Evolutionary conservation across 2,329 filamentous ascomycete species (phyloP).

Genomic region (Paecilomyces niveus): DNA sequence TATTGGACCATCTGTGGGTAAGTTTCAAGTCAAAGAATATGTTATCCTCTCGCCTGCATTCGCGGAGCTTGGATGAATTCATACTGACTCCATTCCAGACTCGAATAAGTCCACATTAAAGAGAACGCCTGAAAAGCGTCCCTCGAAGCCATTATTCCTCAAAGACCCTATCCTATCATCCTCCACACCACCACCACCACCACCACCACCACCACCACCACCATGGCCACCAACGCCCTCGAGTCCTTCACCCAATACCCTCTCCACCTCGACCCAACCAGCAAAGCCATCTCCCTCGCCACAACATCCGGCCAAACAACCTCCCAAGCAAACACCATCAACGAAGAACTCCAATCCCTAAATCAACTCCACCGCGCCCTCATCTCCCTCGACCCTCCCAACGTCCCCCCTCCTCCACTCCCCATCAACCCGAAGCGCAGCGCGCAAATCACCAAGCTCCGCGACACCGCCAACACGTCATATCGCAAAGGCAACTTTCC

Average conservation of each 20-base stretch:
- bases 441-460: conserved; percentile 81
- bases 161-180: too few species aligned
- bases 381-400: conserved; percentile 56
- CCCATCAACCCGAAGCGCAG: conserved; percentile 89
- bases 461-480: conserved; percentile 75
- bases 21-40: not conserved
- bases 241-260: conserved; percentile 69
- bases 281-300: conserved; percentile 62
- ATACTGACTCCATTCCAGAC: not conserved
- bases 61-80: not conserved
- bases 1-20: not conserved
- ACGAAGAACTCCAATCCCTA: conserved; percentile 62
- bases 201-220: conserved; percentile 9
- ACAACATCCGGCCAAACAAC: conserved; percentile 37
- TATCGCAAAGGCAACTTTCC: conserved; percentile 69
- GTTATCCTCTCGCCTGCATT: not conserved
- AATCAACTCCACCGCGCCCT: conserved; percentile 72
- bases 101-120: not conserved
- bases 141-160: too few species aligned
- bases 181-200: conserved; percentile 9
- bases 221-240: conserved; percentile 21
- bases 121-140: not conserved
- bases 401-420: conserved; percentile 75
- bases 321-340: conserved; percentile 45
- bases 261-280: conserved; percentile 70